Evolutionary conservation across 2,329 filamentous ascomycete species (phyloP), one percentile per base, ranked within the genome.

Genomic region (Xylariaceae sp.): DNA sequence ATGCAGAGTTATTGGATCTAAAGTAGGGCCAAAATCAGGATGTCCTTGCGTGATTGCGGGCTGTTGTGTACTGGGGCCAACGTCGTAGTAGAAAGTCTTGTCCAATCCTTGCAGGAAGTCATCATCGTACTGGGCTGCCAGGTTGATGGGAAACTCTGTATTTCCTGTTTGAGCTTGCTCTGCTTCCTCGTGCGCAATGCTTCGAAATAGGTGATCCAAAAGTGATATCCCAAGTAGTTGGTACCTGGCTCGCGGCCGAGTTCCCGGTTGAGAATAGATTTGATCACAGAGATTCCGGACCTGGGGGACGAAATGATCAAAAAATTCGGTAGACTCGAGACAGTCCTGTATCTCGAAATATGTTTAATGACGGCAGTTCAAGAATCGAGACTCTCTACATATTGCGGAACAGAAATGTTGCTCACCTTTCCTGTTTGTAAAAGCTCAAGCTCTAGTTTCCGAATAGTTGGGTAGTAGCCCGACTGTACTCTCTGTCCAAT

Each of bases 381-480:
- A 14, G 3, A 14, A 13, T 5, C 34, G 34, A 38, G 13, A 28
- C 4, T 5, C 4, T 4, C 22, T 7, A 7, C 22, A 28, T 4
- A 28, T 28, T 28, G 22, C 6, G 13, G 40, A 38, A 14, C 10
- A 13, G 14, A n/a, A n/a, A 52, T 17, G 36, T 17, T 44, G 19
- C 70, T 61, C 60, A 80, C 78, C 71, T 75, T 80, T 58, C 78
- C 79, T 12, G 71, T 72, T 48, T 76, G 71, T 46, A 82, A 69
- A 5, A 81, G 60, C 51, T 80, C 76, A 16, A 83, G 63, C 62
- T 83, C 80, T 1, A 80, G 64, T 42, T 72, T 73, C 13, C 80
- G 73, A 16, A 74, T 66, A 14, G 73, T 77, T 13, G 57, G 62
- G 17, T 76, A 66, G 40, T 61, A 63, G 9, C 71, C 71, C n/a